Conservation (phyloP, 1,284 basidiomycete species). For the Stygiomarasmius scandens region DNA sequence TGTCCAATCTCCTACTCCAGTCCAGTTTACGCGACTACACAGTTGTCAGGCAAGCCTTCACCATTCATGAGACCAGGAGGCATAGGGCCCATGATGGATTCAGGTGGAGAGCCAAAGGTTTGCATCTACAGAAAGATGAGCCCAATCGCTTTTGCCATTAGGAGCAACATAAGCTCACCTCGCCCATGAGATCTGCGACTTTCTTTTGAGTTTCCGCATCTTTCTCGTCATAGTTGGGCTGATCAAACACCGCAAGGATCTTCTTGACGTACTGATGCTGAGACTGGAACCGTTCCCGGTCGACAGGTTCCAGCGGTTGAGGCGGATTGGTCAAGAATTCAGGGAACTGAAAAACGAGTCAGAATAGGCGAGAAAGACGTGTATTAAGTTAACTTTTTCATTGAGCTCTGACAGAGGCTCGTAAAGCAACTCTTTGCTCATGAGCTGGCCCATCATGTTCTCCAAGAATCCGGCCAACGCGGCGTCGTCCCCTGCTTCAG, state of each 20-base stretch:
- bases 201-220: conserved; percentile 54
- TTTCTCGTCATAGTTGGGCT: conserved; percentile 65
- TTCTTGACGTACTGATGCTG: conserved; percentile 69
- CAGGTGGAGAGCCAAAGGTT: conserved; percentile 83
- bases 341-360: conserved; percentile 69
- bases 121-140: too few species aligned
- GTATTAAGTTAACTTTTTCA: conserved; percentile 63
- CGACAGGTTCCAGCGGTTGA: conserved; percentile 54
- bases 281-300: conserved; percentile 69
- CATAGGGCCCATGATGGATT: conserved; percentile 90
- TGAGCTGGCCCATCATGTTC: conserved; percentile 90
- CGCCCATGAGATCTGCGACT: conserved; percentile 75
- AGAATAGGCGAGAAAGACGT: not conserved
- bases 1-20: not conserved
- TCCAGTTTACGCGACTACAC: not conserved
- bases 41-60: conserved; percentile 18
- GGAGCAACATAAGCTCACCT: conserved; percentile 50
- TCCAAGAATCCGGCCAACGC: conserved; percentile 82
- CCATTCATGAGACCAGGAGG: conserved; percentile 75
- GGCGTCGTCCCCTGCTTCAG: conserved; percentile 45
- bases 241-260: conserved; percentile 79
- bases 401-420: conserved; percentile 90
- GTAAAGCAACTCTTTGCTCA: conserved; percentile 93
- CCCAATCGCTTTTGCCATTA: conserved; percentile 17
- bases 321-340: conserved; percentile 67